A percentile compares a stretch with the other conserved stretches of the same genome.
phyloP scores from a whole-genome alignment of 805 yeast genomes.

The Metschnikowia cerradonensis region DNA sequence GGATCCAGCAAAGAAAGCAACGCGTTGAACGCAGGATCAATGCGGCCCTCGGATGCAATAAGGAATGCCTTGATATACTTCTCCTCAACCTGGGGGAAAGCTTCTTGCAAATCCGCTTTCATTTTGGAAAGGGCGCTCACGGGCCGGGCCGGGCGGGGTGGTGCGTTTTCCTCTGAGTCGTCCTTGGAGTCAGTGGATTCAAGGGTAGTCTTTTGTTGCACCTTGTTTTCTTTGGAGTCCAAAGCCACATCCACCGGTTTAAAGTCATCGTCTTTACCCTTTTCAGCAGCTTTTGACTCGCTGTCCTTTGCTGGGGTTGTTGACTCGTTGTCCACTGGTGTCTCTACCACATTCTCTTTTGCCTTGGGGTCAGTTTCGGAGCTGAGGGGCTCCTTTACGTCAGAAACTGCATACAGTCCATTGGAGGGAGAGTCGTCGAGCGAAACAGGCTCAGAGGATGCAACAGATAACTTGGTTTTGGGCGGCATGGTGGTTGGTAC shows the following conservation, averaged over 20 bases:
- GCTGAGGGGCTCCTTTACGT: conserved; percentile 1
- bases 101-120: conserved; percentile 65
- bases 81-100: conserved; percentile 78
- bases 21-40: conserved; percentile 89
- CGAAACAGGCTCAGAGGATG: conserved; percentile 33
- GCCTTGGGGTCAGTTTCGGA: not conserved
- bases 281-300: not conserved
- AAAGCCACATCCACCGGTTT: not conserved
- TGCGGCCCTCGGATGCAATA: conserved; percentile 76
- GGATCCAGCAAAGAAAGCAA: conserved; percentile 78
- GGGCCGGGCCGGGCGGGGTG: conserved; percentile 52
- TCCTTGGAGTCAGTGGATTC: not conserved
- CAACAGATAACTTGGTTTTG: conserved; percentile 27
- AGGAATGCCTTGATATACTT: conserved; percentile 70
- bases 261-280: not conserved
- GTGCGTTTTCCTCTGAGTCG: conserved; percentile 19
- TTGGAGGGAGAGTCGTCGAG: conserved; percentile 16
- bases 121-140: conserved; percentile 54
- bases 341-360: not conserved
- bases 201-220: not conserved
- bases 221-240: not conserved
- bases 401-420: not conserved
- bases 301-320: not conserved
- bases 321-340: conserved; percentile 2
- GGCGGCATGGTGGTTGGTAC: conserved; percentile 4